Evolutionary conservation across 345 rosid species (phyloP).

Genomic region (Populus tremula): DNA sequence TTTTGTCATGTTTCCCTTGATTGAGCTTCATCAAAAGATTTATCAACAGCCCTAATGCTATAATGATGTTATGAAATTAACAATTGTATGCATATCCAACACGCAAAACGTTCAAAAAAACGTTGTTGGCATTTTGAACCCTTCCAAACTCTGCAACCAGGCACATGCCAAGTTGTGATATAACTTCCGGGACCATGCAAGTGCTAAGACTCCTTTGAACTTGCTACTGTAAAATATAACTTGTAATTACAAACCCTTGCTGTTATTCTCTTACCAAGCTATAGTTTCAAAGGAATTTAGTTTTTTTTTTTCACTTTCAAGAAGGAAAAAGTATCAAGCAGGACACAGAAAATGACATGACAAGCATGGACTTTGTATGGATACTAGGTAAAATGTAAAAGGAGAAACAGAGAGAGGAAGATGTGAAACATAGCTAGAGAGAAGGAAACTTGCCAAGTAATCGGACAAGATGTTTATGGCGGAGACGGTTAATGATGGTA

Average conservation of each 20-base stretch:
- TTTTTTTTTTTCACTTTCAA: background rate
- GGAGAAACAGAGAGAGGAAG: background rate
- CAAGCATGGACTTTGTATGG: background rate
- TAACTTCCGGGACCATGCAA: background rate
- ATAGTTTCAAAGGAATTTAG: background rate
- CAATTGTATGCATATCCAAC: background rate
- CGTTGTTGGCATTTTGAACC: too few species aligned
- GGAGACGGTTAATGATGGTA: constrained; percentile 57
- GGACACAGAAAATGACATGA: background rate
- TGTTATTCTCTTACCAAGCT: background rate
- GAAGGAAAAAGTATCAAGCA: background rate
- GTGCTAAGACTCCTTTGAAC: background rate
- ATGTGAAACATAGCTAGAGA: background rate
- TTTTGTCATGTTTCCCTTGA: too few species aligned
- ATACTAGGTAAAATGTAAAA: background rate
- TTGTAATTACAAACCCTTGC: background rate
- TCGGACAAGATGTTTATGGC: constrained; percentile 57
- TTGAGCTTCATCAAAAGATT: background rate
- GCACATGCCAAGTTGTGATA: background rate
- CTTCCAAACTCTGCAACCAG: background rate
- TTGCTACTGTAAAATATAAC: background rate
- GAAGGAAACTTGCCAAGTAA: constrained; percentile 36
- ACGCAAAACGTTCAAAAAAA: background rate
- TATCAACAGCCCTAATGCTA: background rate
- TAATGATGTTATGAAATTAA: background rate